A percentile compares a stretch with the other conserved stretches of the same genome.
phyloP scores from a whole-genome alignment of 1,284 basidiomycete genomes.

The Sporisorium scitamineum region DNA sequence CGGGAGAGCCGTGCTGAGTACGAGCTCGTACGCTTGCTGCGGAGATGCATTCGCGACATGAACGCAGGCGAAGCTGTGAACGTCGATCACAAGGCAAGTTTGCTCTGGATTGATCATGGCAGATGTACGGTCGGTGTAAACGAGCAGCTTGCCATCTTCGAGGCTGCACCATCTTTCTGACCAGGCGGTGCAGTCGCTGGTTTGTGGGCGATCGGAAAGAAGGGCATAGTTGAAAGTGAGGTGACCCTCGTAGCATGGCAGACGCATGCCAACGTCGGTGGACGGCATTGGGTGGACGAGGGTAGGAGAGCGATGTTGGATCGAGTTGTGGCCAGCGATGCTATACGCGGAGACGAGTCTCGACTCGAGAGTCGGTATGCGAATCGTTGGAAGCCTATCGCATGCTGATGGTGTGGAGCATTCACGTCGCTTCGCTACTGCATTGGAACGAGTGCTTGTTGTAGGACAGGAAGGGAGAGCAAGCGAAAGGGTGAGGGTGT shows the following conservation, averaged over 20 bases:
- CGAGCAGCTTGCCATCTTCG: constrained; percentile 38
- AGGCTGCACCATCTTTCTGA: constrained; percentile 44
- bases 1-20: constrained; percentile 11
- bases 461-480: too few species aligned
- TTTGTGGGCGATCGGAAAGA: constrained; percentile 18
- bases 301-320: not conserved
- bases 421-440: not conserved
- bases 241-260: constrained; percentile 38
- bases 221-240: constrained; percentile 26
- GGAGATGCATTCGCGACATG: not conserved
- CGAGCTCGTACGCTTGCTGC: constrained; percentile 8
- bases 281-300: constrained; percentile 6
- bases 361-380: not conserved
- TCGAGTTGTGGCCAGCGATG: too few species aligned
- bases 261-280: constrained; percentile 2
- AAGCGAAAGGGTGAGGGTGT: too few species aligned
- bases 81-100: constrained; percentile 18
- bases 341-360: too few species aligned
- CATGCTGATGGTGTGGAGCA: not conserved
- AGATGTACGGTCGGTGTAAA: constrained; percentile 38
- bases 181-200: constrained; percentile 27
- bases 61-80: constrained; percentile 20
- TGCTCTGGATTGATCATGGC: constrained; percentile 34
- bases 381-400: not conserved
- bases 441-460: not conserved